Evolutionary conservation across 1,284 basidiomycete species (phyloP), one percentile per base, ranked within the genome.

Genomic region (Meripilus lineatus): DNA sequence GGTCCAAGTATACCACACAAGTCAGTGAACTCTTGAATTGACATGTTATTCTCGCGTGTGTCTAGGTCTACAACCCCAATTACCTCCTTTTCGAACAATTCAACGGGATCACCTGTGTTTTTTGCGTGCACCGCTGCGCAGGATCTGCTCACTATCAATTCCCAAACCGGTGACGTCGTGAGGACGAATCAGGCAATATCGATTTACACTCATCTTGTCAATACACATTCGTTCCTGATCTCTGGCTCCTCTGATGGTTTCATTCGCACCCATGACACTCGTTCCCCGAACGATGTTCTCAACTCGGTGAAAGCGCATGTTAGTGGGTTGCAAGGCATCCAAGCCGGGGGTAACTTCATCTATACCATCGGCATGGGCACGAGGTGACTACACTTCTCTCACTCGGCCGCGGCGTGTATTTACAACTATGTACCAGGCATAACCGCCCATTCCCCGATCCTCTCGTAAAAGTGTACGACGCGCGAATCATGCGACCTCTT

Each of bases 401-500:
- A 18, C 40, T 36, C 10, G n/a, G 17, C 42, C 8, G 40, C 21
- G 17, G 42, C 33, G 14, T 21, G 5, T 32, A 32, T 45, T 46
- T 43, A 49, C n/a, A 36, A 38, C 5, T n/a, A 32, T n/a, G 15
- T n/a, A 15, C 8, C 57, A 93, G 90, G 59, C 90, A 91, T 63
- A 86, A 89, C 17, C 85, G 89, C 36, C 92, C 94, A 1, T 78
- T 89, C 40, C 87, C 91, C 0, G 95, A 98, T 62, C 89, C 93
- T 2, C 71, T 96, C 21, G 89, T 99, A 53, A 95, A 96, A 64
- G 76, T 97, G 8, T 96, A 90, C 59, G 95, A 99, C 62, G 61
- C 93, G 21, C 83, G 95, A 23, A 87, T 77, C 32, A 78, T 97
- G 69, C 81, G 84, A 26, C 72, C 89, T 2, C 75, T 87, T 22